Evolutionary conservation across 768 basidiomycete genomes (phyloP).

Genomic region (Kwoniella newhampshirensis): DNA sequence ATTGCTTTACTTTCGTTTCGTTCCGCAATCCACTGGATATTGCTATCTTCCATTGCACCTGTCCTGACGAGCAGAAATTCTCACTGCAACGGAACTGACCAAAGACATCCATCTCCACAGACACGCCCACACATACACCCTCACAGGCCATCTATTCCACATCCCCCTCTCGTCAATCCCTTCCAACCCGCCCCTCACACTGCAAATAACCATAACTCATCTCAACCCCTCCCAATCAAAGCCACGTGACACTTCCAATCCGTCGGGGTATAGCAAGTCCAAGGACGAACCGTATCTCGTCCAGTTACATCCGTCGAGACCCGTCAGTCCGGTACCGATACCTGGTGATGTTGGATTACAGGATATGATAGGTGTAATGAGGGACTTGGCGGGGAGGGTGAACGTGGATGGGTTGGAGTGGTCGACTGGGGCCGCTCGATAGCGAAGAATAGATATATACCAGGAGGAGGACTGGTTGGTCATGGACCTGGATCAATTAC

Average conservation of each 20-base stretch:
- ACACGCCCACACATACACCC: constrained; percentile 31
- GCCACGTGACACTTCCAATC: neutral
- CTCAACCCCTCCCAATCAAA: constrained; percentile 9
- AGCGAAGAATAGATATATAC: no score
- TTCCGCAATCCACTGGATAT: no score
- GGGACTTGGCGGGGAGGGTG: constrained; percentile 29
- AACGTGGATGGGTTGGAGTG: constrained; percentile 39
- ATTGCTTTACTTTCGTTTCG: no score
- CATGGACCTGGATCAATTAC: no score
- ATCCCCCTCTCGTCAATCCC: constrained; percentile 17
- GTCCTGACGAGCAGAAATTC: no score
- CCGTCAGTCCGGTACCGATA: constrained; percentile 26
- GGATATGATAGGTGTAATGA: constrained; percentile 33
- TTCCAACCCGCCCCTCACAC: constrained; percentile 12
- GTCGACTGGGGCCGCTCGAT: constrained; percentile 11
- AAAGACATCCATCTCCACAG: constrained; percentile 14
- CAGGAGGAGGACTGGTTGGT: no score
- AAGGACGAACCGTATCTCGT: constrained; percentile 30
- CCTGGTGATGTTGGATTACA: constrained; percentile 22
- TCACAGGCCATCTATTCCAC: constrained; percentile 27
- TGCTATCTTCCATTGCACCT: no score
- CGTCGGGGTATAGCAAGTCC: no score
- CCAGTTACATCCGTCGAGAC: constrained; percentile 32
- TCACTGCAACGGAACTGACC: no score
- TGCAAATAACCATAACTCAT: constrained; percentile 27